These are phyloP conservation scores for Microdochium bolleyi DNA, from an alignment of 2,329 filamentous ascomycete genomes.

Conservation along the genomic window DNA sequence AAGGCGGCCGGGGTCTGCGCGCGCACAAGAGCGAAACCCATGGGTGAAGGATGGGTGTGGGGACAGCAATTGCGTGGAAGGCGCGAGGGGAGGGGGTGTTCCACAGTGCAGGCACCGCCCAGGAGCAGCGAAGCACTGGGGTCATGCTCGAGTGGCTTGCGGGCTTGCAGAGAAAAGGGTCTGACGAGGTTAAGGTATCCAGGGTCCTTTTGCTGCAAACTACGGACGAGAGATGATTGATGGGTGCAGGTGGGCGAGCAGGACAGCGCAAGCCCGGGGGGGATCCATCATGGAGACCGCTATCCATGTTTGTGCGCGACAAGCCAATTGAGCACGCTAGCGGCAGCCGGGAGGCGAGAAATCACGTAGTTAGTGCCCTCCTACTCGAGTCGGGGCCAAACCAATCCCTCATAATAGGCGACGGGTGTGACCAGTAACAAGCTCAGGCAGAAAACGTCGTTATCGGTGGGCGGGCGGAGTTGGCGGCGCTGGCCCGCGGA, in stretches of 20 bases:
- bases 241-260: background rate
- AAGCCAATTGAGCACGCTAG: background rate
- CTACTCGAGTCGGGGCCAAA: too few relatives aligned
- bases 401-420: too few relatives aligned
- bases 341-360: conserved; percentile 1
- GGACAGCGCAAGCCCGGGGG: background rate
- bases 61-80: background rate
- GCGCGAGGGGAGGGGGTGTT: background rate
- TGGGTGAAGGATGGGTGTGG: background rate
- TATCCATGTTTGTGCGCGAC: too few relatives aligned
- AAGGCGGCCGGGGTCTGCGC: background rate
- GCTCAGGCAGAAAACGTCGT: too few relatives aligned
- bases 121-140: background rate
- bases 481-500: background rate
- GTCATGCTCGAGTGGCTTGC: background rate
- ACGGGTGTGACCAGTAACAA: too few relatives aligned
- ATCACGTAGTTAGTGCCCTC: background rate
- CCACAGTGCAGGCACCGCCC: background rate
- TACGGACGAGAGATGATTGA: background rate
- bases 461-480: background rate
- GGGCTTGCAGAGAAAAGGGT: background rate
- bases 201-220: background rate
- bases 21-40: background rate
- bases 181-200: background rate
- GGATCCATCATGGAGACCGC: too few relatives aligned